Conservation (phyloP, 2,329 filamentous ascomycete species). For the Pseudopyricularia javanii region DNA sequence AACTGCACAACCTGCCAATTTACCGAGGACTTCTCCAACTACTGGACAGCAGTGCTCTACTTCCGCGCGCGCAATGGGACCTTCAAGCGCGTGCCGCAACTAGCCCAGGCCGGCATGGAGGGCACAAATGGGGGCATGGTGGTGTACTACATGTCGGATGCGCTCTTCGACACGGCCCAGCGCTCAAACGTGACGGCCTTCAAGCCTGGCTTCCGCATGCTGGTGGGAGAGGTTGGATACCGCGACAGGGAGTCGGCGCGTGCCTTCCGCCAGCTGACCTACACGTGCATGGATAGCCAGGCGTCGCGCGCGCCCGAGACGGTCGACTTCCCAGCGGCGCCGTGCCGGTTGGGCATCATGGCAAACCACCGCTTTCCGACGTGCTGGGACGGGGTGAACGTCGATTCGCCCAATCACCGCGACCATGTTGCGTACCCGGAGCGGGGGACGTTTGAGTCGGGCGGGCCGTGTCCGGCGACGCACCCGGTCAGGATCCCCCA, state of each 20-base stretch:
- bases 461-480: slow-evolving; percentile 26
- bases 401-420: slow-evolving; percentile 9
- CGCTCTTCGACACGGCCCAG: slow-evolving; percentile 7
- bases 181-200: background rate
- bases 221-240: slow-evolving; percentile 7
- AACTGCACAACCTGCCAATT: slow-evolving; percentile 26
- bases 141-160: slow-evolving; percentile 1
- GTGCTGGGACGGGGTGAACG: slow-evolving; percentile 9
- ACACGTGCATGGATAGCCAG: slow-evolving; percentile 24
- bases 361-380: slow-evolving; percentile 8
- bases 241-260: background rate
- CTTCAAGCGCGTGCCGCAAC: background rate
- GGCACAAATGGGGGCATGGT: slow-evolving; percentile 6
- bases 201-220: slow-evolving; percentile 1
- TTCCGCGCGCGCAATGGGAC: slow-evolving; percentile 1
- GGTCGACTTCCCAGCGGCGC: slow-evolving; percentile 20
- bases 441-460: slow-evolving; percentile 25
- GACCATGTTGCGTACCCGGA: slow-evolving; percentile 36
- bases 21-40: slow-evolving; percentile 23
- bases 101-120: slow-evolving; percentile 17
- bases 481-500: slow-evolving; percentile 27
- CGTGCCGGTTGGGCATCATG: slow-evolving; percentile 19
- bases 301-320: slow-evolving; percentile 11
- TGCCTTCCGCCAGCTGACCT: slow-evolving; percentile 14
- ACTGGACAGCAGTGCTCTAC: slow-evolving; percentile 12